phyloP scores from a whole-genome alignment of 83 land plant genomes.

The Larix sibirica region DNA sequence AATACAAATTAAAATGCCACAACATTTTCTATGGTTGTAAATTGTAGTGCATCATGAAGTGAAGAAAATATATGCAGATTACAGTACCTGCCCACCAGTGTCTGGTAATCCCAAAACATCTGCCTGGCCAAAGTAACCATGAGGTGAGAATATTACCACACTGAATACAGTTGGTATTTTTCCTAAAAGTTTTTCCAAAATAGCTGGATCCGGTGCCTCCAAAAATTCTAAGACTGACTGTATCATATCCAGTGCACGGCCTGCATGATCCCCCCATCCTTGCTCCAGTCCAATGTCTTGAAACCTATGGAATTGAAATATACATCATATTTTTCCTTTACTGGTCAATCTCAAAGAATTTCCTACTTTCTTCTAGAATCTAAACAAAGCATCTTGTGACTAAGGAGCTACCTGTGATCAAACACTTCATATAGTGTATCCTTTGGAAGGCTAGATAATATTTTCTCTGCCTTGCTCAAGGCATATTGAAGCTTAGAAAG shows the following conservation, averaged over 20 bases:
- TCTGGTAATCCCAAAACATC: constrained; percentile 93
- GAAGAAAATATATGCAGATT: not conserved
- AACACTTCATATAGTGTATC: constrained; percentile 28
- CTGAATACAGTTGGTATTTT: constrained; percentile 75
- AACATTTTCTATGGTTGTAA: not conserved
- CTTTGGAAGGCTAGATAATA: constrained; percentile 31
- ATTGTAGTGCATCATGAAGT: not conserved
- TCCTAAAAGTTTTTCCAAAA: constrained; percentile 71
- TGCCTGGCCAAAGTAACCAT: constrained; percentile 94
- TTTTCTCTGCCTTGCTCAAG: constrained; percentile 38
- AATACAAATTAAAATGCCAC: not conserved
- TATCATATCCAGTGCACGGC: constrained; percentile 67
- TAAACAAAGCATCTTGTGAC: too few relatives aligned
- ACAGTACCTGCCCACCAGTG: constrained; percentile 87
- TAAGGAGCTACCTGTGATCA: constrained; percentile 23
- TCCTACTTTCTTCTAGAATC: too few relatives aligned
- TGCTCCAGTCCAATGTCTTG: constrained; percentile 84
- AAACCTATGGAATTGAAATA: constrained; percentile 31
- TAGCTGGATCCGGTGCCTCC: constrained; percentile 86
- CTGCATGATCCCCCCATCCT: constrained; percentile 89
- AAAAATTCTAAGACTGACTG: constrained; percentile 64
- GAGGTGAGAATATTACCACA: constrained; percentile 82
- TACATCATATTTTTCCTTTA: too few relatives aligned
- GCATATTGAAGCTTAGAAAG: constrained; percentile 33
- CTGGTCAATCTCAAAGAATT: too few relatives aligned